Percentiles rank a stretch among this genome's conserved stretches.
phyloP scores from a whole-genome alignment of 768 basidiomycete genomes.

The Hericium coralloides region DNA sequence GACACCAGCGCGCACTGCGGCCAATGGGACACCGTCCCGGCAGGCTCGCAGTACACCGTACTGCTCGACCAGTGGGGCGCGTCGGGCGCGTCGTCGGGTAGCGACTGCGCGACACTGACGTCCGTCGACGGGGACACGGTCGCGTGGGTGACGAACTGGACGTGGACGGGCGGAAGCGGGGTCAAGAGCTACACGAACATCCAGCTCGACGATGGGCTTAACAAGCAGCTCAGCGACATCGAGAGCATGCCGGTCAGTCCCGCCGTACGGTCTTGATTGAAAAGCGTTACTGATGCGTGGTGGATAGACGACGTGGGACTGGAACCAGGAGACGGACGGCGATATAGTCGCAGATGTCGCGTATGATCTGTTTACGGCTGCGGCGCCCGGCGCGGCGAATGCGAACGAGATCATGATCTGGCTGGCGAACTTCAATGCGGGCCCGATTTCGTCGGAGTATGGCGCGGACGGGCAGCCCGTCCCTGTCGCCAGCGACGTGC shows the following conservation, averaged over 20 bases:
- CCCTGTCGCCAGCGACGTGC: constrained; percentile 36
- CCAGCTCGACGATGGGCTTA: constrained; percentile 39
- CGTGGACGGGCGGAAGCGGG: constrained; percentile 40
- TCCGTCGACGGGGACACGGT: constrained; percentile 33
- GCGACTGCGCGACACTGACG: constrained; percentile 39
- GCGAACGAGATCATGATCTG: constrained; percentile 52
- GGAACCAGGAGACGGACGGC: constrained; percentile 38
- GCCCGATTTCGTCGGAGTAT: constrained; percentile 47
- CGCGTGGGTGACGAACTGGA: constrained; percentile 45
- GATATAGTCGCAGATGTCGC: constrained; percentile 46
- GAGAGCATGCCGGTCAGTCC: constrained; percentile 42
- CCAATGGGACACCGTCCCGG: constrained; percentile 41
- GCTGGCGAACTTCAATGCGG: constrained; percentile 49
- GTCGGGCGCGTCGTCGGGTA: constrained; percentile 34
- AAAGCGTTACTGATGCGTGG: background rate
- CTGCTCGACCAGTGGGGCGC: constrained; percentile 40
- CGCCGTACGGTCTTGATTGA: background rate
- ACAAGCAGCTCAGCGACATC: constrained; percentile 46
- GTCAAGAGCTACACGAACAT: constrained; percentile 60
- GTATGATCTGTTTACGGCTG: constrained; percentile 57
- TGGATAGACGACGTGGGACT: constrained; percentile 42
- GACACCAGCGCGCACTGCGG: constrained; percentile 28
- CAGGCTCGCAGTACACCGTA: constrained; percentile 36
- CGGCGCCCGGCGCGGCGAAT: constrained; percentile 36
- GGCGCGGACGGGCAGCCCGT: constrained; percentile 35